Conservation (phyloP, 169 alveolate genomes). For the Eimeria mitis region DNA sequence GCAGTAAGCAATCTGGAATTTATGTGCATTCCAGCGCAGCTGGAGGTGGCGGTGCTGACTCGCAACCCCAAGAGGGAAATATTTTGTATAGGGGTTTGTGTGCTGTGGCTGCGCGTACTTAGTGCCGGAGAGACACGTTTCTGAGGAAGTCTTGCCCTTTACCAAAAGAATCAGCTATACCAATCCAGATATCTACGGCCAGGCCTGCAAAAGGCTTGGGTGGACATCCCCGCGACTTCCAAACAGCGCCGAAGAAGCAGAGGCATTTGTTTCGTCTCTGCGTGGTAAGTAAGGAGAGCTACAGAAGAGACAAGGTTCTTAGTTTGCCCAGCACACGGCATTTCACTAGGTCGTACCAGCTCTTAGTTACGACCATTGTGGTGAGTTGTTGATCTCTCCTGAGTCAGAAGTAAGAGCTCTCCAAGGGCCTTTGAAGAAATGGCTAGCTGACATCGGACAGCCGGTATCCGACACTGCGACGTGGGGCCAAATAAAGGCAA, state of each 20-base stretch:
- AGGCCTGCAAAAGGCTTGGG: constrained; percentile 55
- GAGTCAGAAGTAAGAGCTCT: constrained; percentile 59
- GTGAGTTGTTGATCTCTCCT: neutral
- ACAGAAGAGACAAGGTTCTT: neutral
- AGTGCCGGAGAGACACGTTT: constrained; percentile 72
- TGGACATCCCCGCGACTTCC: constrained; percentile 45
- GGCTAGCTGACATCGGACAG: constrained; percentile 22
- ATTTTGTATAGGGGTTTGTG: too few relatives aligned
- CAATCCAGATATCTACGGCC: constrained; percentile 23
- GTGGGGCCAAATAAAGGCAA: constrained; percentile 17
- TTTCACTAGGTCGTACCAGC: neutral
- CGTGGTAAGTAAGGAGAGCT: constrained; percentile 42
- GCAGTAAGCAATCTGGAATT: neutral
- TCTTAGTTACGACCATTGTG: neutral
- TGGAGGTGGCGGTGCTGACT: neutral
- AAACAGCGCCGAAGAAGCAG: constrained; percentile 39
- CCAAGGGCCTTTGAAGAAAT: constrained; percentile 35
- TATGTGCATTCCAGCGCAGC: neutral
- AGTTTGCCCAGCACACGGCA: neutral
- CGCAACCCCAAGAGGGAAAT: neutral
- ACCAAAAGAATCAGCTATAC: constrained; percentile 19
- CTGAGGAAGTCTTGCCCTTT: constrained; percentile 52
- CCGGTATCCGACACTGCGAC: constrained; percentile 12
- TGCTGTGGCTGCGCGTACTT: constrained; percentile 18
- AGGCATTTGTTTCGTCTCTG: constrained; percentile 24